Conservation (phyloP, 2,329 filamentous ascomycete genomes). For the Acephala macrosclerotiorum region DNA sequence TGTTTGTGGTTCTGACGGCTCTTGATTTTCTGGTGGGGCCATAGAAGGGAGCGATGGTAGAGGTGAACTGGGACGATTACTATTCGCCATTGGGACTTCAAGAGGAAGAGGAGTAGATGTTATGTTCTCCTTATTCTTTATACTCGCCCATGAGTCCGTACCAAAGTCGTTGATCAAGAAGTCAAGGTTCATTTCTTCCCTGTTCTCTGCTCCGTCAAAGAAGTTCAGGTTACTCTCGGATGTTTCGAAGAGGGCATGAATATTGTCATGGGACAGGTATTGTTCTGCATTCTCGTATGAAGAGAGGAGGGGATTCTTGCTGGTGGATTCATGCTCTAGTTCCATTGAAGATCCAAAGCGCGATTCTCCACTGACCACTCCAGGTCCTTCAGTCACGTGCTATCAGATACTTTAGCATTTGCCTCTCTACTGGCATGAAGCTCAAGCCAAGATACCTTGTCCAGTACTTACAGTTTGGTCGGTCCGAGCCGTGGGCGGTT, state of each 20-base stretch:
- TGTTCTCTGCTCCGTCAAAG: background rate
- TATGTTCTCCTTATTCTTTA: conserved; percentile 6
- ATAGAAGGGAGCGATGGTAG: too few species aligned
- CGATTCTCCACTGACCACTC: background rate
- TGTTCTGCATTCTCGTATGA: background rate
- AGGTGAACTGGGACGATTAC: background rate
- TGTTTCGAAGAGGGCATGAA: background rate
- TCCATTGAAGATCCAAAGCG: too few species aligned
- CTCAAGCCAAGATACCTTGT: too few species aligned
- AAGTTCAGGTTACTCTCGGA: conserved; percentile 5
- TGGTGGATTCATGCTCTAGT: too few species aligned
- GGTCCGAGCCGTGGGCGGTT: too few species aligned
- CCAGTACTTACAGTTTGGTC: too few species aligned
- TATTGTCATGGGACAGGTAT: conserved; percentile 4
- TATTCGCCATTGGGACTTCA: conserved; percentile 1
- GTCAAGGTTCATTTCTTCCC: conserved; percentile 6
- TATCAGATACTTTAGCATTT: too few species aligned
- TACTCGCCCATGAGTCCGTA: background rate
- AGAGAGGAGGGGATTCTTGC: too few species aligned
- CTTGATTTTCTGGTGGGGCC: too few species aligned
- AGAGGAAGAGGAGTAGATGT: background rate
- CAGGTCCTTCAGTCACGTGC: too few species aligned
- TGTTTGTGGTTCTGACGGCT: too few species aligned
- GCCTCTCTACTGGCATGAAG: too few species aligned
- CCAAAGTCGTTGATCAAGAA: conserved; percentile 2